These are phyloP conservation scores for Scheffersomyces ergatensis DNA, from an alignment of 805 yeast genomes.

Conservation along the genomic window DNA sequence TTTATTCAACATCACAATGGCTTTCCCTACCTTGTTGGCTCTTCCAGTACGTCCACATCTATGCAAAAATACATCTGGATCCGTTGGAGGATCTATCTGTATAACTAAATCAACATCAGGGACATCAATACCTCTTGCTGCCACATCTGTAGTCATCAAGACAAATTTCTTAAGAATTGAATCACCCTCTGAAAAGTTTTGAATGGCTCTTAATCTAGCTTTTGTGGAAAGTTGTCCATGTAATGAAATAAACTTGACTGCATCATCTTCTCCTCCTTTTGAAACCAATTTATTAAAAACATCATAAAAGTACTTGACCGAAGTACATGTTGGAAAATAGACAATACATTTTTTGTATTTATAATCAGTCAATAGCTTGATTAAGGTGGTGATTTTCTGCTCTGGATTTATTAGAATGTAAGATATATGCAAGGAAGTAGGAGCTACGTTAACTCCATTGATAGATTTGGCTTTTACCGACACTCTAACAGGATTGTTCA, in stretches of 20 bases:
- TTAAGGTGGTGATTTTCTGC: constrained; percentile 56
- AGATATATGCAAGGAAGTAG: constrained; percentile 60
- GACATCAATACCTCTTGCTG: constrained; percentile 94
- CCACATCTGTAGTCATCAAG: constrained; percentile 93
- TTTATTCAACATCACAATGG: constrained; percentile 66
- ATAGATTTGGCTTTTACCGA: constrained; percentile 59
- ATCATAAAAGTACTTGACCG: constrained; percentile 74
- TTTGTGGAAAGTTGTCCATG: constrained; percentile 90
- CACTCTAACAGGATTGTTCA: constrained; percentile 89
- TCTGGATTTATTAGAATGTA: constrained; percentile 61
- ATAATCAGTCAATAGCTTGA: constrained; percentile 51
- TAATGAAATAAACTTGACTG: constrained; percentile 59
- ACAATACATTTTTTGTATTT: constrained; percentile 80
- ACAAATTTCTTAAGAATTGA: constrained; percentile 47
- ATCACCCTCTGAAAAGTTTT: constrained; percentile 52
- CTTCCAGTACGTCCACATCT: constrained; percentile 95
- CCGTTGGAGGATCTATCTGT: constrained; percentile 95
- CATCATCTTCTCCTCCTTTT: constrained; percentile 19
- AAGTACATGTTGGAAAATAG: constrained; percentile 86
- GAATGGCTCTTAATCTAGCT: constrained; percentile 72
- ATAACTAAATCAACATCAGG: constrained; percentile 92
- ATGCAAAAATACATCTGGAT: constrained; percentile 87
- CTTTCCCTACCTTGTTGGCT: constrained; percentile 81
- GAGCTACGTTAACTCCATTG: constrained; percentile 41
- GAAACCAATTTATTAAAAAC: constrained; percentile 45